Evolutionary conservation across 495 filamentous ascomycete genomes (phyloP).

Genomic region (Penicillium manginii): DNA sequence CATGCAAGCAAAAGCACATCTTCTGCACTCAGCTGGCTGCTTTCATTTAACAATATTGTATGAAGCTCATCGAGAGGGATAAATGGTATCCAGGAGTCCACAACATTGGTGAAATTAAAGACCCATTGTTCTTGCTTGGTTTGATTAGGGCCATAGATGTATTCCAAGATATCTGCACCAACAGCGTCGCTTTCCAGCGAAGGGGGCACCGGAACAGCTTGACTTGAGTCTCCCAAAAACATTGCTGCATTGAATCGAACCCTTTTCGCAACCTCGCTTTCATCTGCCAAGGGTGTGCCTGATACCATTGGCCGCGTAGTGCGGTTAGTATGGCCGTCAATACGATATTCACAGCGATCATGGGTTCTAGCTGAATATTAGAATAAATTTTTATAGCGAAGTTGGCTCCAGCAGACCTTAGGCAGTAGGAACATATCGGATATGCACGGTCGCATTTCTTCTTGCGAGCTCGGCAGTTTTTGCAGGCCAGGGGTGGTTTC

Average conservation of each 20-base stretch:
- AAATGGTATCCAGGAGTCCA: conserved; percentile 14
- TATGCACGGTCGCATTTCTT: conserved; percentile 24
- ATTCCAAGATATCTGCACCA: neutral
- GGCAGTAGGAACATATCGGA: conserved; percentile 17
- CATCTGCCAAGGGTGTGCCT: neutral
- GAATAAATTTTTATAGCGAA: neutral
- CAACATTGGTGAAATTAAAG: neutral
- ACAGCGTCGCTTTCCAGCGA: neutral
- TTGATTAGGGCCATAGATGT: neutral
- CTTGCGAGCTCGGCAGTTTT: conserved; percentile 21
- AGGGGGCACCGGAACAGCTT: neutral
- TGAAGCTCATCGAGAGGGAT: conserved; percentile 11
- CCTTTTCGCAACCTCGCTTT: neutral
- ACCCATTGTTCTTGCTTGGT: neutral
- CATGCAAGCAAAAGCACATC: conserved; percentile 16
- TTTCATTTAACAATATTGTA: neutral
- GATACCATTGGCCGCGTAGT: neutral
- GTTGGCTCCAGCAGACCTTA: conserved; percentile 3
- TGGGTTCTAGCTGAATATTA: conserved; percentile 4
- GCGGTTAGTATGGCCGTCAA: neutral
- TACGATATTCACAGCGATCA: conserved; percentile 16
- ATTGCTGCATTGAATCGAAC: conserved; percentile 8
- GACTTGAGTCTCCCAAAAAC: conserved; percentile 15
- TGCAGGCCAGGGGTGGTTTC: conserved; percentile 21
- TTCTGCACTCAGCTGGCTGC: neutral